Evolutionary conservation across 1,284 basidiomycete species (phyloP).

Genomic region (Sanguinoderma infundibulare): DNA sequence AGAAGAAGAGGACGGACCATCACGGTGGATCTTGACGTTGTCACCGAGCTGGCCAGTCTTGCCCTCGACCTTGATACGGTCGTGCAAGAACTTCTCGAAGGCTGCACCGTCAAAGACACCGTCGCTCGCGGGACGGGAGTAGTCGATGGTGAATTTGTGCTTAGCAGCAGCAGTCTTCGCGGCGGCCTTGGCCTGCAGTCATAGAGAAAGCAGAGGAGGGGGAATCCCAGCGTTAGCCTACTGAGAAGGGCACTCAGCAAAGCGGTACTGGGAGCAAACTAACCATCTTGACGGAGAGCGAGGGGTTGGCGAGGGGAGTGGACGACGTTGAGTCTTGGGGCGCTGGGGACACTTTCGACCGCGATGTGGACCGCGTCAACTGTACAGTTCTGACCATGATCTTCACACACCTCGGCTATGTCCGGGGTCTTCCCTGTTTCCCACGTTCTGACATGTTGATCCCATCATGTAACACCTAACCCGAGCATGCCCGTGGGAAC

Average conservation of each 20-base stretch:
- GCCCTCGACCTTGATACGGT: constrained; percentile 87
- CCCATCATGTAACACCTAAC: constrained; percentile 12
- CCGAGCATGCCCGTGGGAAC: constrained; percentile 17
- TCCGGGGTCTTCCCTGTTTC: background rate
- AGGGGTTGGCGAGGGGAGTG: too few relatives aligned
- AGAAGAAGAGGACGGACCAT: constrained; percentile 59
- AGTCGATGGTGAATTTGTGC: constrained; percentile 96
- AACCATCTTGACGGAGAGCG: constrained; percentile 62
- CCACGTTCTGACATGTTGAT: constrained; percentile 1
- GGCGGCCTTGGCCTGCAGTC: constrained; percentile 67
- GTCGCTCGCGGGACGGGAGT: constrained; percentile 90
- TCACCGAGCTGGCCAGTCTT: constrained; percentile 90
- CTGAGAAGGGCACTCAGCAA: constrained; percentile 93
- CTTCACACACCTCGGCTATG: constrained; percentile 16
- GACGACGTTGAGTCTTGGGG: constrained; percentile 33
- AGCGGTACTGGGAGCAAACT: constrained; percentile 75
- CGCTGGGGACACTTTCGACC: constrained; percentile 16
- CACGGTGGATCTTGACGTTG: constrained; percentile 78
- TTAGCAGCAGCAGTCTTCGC: constrained; percentile 72
- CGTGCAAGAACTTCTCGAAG: constrained; percentile 94
- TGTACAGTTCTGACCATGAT: constrained; percentile 35
- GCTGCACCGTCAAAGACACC: constrained; percentile 91
- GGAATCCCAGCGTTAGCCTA: constrained; percentile 71
- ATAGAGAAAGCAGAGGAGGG: constrained; percentile 35
- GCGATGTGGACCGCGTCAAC: constrained; percentile 17